Base-by-base conservation (phyloP, 345 rosid genomes). In the Carallia brachiata region DNA sequence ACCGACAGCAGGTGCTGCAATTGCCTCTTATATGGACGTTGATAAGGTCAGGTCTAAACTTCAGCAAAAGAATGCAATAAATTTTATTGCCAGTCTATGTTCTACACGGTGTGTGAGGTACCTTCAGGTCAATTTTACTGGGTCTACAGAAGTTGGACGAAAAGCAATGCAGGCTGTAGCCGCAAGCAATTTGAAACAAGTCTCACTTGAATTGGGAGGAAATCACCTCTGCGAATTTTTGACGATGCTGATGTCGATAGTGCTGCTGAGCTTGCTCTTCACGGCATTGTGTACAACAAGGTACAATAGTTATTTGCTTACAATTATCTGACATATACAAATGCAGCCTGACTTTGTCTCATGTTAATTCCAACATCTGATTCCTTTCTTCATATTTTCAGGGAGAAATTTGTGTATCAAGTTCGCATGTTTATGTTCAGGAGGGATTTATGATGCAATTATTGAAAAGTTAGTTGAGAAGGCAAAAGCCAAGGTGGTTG, bases 181-280 rank as follows among this genome's bases (percentile, higher is more conserved):
- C 1, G 23, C 73, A 40, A 93, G 96, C 74, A 93, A 91, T 75
- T 79, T 93, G 75, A 93, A 93, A 52, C 76, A 71, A n/a, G 88
- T 91, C 16, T 83, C 96, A 0, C 86, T 93, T 0, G 98, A 93
- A 72, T 75, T 91, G n/a, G 98, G 98, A 0, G 96, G 97, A 27
- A 93, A 77, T 91, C 97, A 4, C 98, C 98, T 52, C 73, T 93
- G 31, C 67, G 88, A 27, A 83, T 93, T 39, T 91, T 91, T 61
- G 85, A 93, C 8, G 98, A 93, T 27, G 98, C 96, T 47, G 92
- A 91, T 78, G 59, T 80, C 12, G 75, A 88, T 54, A 73, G 52
- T 66, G 96, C 97, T 3, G 82, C 81, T 0, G 82, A 82, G 47
- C 82, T 91, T 13, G 94, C 98, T 4, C 87, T 91, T 12, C 54